Evolutionary conservation across 352 stramenopile species (phyloP), one percentile per base, ranked within the genome.

Genomic region (Phytophthora tubulina): DNA sequence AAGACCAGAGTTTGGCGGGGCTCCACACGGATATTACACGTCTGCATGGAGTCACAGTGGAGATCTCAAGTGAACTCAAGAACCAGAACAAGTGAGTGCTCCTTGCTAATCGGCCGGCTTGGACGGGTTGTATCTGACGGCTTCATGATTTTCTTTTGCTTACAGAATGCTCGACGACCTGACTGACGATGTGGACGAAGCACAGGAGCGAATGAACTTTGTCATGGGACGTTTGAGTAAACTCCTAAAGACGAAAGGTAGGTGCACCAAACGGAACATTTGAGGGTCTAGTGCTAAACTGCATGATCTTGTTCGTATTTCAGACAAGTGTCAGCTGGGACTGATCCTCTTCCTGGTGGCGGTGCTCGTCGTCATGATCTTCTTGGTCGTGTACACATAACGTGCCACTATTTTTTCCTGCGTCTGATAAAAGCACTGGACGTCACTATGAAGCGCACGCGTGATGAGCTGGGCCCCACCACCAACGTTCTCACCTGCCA

Each of bases 341-440:
- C 79, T 92, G 45, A 92, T 95, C 65, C 72, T 95, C 45, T 82
- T 95, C 32, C 68, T 95, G 42, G 75, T 82, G 48, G 76, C 81
- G 10, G 81, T 93, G 45, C 75, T 95, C 38, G 76, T 86, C 21
- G 80, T 89, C 44, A 92, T 95, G 82, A 63, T 93, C 63, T 92
- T 95, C 63, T 75, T 95, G 52, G 85, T 95, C 72, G 89, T 95
- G 62, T 95, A 95, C 73, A 93, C 87, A 73, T 95, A 86, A 75
- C 46, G 13, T 46, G 32, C 31, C 9, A 61, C 27, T 42, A 31
- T 38, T 14, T 33, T 27, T 13, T 56, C 45, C 10, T 54, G 31
- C 45, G 49, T n/a, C 49, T 48, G 6, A 27, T 27, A 45, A 21
- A 42, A 66, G 39, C 31, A 17, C 33, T 27, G 27, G 36, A 50